Evolutionary conservation across 768 basidiomycete species (phyloP), one percentile per base, ranked within the genome.

Genomic region (Leucosporidium creatinivorum): DNA sequence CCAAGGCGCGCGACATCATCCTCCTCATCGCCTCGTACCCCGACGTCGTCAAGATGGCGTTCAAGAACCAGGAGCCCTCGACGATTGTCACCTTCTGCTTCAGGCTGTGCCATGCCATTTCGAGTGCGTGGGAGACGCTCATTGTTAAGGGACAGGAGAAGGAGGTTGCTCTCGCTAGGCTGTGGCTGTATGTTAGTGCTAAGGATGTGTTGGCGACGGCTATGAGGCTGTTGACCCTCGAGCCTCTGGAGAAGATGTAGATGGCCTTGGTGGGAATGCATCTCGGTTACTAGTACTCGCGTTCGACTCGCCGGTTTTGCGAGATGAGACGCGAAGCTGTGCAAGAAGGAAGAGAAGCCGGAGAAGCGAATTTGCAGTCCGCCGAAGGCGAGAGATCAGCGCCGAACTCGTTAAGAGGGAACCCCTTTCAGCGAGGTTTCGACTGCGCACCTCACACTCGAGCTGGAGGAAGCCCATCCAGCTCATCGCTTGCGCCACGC

Each of bases 191-290:
- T 78, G 81, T 91, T 72, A 86, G 84, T 75, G 91, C 93, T 56
- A 83, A 89, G 79, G 89, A 94, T 75, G 93, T 96, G n/a, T 81
- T 99, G 69, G 88, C 83, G 7, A 85, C 85, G 58, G 87, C 89
- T 54, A 88, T 99, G 89, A 83, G 86, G 76, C 77, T 98, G 79
- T 77, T 99, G 75, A 94, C 89, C 73, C 84, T 97, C 73, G 84
- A 86, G 57, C 94, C 94, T 13, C 80, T 99, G 62, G 91, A 96
- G 80, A 82, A 91, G 77, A 98, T 98, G 94, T 98, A 80, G 31
- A 54, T 44, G 52, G 26, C 21, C 17, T 17, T 6, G 21, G 8
- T 6, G 8, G 39, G 8, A 44, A 44, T 44, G 39, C 39, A 44
- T 44, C 15, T 15, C 8, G 39, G 39, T 44, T 44, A 44, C 39